Evolutionary conservation across 306 rosid genomes (phyloP), one percentile per base, ranked within the genome.

Genomic region (Corylus americana): DNA sequence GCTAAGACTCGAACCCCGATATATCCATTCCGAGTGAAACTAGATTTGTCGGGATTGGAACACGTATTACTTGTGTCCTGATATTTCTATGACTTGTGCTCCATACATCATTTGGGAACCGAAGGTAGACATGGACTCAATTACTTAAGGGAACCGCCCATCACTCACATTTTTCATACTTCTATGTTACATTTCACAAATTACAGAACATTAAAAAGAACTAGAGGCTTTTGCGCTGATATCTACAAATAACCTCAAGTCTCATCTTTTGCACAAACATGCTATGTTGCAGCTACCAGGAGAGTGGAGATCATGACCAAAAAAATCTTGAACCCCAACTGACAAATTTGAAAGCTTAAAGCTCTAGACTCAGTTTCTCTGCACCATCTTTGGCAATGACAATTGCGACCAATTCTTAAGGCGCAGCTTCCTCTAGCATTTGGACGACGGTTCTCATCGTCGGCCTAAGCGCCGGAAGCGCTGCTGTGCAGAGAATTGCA

Each of bases 381-480:
- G 70, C 66, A 3, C 84, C 88, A 18, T 94, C 90, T 83, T 94
- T 94, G 83, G 77, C 59, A 39, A 90, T 78, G 11, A 87, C 79
- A 78, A 93, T 89, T 0, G 89, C 84, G 27, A 88, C 77, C 82
- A 95, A 53, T 48, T 83, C 84, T 76, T 88, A 82, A 4, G 93
- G 91, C 22, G 82, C 93, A 12, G 92, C 98, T 55, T 89, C 97
- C 54, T 90, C 86, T 0, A 96, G 89, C 91, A 89, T 90, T 49
- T 96, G 98, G 62, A 96, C 98, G 71, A 96, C 99, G 62, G 81
- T 80, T 77, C 92, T 90, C 99, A 96, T 96, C 7, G 87, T 82
- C 3, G 99, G 99, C 64, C 99, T 88, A 10, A 80, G 10, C 55
- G 88, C 86, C 0, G 97, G 98, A 49, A 87, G 81, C 72, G 89